These are phyloP conservation scores for Aspergillus homomorphus DNA, from an alignment of 495 filamentous ascomycete species.

Conservation along the genomic window DNA sequence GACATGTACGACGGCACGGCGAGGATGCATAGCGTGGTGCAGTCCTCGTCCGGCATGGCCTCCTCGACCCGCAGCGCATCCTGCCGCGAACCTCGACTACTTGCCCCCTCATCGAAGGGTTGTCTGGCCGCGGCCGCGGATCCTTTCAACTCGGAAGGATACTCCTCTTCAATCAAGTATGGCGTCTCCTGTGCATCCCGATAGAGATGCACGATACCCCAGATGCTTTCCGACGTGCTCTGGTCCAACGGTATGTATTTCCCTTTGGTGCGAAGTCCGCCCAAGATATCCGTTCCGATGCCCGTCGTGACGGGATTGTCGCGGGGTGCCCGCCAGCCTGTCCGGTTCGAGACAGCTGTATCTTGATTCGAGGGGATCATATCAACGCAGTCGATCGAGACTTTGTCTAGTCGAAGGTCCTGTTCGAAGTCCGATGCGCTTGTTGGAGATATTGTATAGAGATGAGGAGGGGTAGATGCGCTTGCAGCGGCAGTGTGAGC, in stretches of 20 bases:
- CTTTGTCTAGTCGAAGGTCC: slow-evolving; percentile 63
- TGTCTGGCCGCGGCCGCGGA: slow-evolving; percentile 37
- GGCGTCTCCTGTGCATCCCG: slow-evolving; percentile 77
- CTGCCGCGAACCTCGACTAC: slow-evolving; percentile 17
- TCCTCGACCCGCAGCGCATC: too few relatives aligned
- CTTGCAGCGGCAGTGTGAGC: neutral
- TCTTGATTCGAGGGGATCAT: slow-evolving; percentile 47
- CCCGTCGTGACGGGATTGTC: slow-evolving; percentile 44
- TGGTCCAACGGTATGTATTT: slow-evolving; percentile 70
- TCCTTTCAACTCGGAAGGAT: slow-evolving; percentile 41
- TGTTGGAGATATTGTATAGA: slow-evolving; percentile 19
- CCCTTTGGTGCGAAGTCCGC: slow-evolving; percentile 68
- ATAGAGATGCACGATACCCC: slow-evolving; percentile 93
- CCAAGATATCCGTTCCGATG: slow-evolving; percentile 49
- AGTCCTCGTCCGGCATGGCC: slow-evolving; percentile 54
- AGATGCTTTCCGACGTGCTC: slow-evolving; percentile 78
- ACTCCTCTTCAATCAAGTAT: slow-evolving; percentile 39
- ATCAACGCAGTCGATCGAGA: slow-evolving; percentile 66
- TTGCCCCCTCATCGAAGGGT: slow-evolving; percentile 27
- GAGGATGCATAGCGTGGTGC: slow-evolving; percentile 89
- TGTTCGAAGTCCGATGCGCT: slow-evolving; percentile 23
- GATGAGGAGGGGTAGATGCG: slow-evolving; percentile 13
- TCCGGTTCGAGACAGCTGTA: slow-evolving; percentile 15
- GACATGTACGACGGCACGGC: slow-evolving; percentile 93
- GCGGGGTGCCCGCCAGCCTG: slow-evolving; percentile 3